A percentile compares a stretch with the other conserved stretches of the same genome.
phyloP scores from a whole-genome alignment of 2,329 filamentous ascomycete genomes.

The Pseudogymnoascus sp. region DNA sequence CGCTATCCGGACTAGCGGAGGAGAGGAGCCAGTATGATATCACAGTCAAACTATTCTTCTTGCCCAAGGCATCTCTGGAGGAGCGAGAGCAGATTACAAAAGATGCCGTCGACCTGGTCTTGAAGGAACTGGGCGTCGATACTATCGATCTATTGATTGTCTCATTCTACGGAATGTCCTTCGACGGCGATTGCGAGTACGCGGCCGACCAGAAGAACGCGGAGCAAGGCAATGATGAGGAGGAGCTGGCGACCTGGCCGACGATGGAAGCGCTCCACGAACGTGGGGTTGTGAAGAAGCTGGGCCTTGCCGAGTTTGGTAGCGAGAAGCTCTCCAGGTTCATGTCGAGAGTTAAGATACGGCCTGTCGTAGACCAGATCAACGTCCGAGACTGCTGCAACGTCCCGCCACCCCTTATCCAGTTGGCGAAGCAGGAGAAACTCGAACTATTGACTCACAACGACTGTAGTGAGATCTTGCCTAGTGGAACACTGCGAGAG shows the following conservation, averaged over 20 bases:
- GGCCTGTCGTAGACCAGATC: conserved; percentile 86
- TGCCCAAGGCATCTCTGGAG: conserved; percentile 58
- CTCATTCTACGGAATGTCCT: conserved; percentile 86
- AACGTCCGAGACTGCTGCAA: conserved; percentile 94
- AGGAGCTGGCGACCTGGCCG: conserved; percentile 60
- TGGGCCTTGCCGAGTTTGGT: conserved; percentile 89
- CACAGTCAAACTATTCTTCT: conserved; percentile 90
- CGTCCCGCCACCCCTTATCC: conserved; percentile 76
- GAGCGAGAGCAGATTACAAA: conserved; percentile 61
- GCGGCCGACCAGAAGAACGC: conserved; percentile 56
- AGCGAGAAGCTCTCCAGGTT: conserved; percentile 73
- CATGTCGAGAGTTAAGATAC: conserved; percentile 58
- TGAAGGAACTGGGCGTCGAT: conserved; percentile 65
- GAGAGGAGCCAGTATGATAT: conserved; percentile 83
- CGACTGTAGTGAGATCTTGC: conserved; percentile 86
- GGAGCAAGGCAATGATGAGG: conserved; percentile 54
- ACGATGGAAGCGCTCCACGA: conserved; percentile 64
- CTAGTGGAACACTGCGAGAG: conserved; percentile 73
- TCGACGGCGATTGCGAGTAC: conserved; percentile 86
- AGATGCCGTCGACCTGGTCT: conserved; percentile 72
- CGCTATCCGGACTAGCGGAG: conserved; percentile 63
- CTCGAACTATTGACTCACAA: conserved; percentile 90
- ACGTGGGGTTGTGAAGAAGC: conserved; percentile 59
- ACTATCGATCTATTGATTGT: conserved; percentile 82
- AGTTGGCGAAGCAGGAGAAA: conserved; percentile 71